Conservation (phyloP, 768 basidiomycete species). For the Termitomyces sp. region DNA sequence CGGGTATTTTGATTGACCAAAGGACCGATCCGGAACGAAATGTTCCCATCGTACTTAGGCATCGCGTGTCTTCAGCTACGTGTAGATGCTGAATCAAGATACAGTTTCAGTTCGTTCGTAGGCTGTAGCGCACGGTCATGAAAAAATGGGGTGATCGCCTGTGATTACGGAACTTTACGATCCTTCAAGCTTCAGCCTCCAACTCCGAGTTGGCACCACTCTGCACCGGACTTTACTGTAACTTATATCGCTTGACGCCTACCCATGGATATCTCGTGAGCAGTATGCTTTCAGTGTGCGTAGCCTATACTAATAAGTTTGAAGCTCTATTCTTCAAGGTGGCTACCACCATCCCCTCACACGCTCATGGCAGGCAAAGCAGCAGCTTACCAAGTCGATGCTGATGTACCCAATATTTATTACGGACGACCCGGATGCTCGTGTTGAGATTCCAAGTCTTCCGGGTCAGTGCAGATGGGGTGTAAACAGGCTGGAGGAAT, state of each 20-base stretch:
- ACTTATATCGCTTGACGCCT: no score
- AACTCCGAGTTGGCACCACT: background rate
- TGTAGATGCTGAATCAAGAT: background rate
- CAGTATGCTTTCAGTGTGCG: background rate
- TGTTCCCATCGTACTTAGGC: background rate
- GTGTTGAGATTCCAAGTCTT: constrained; percentile 69
- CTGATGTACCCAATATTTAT: constrained; percentile 99
- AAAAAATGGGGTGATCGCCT: no score
- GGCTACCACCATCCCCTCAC: constrained; percentile 92
- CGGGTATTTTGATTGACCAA: background rate
- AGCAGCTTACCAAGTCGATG: constrained; percentile 84
- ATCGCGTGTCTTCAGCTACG: background rate
- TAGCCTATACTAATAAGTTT: constrained; percentile 9
- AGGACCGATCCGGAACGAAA: background rate
- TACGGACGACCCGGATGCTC: constrained; percentile 88
- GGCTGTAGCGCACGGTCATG: background rate
- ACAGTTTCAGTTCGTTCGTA: background rate
- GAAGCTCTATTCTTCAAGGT: constrained; percentile 80
- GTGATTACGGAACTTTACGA: background rate
- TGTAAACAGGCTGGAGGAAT: constrained; percentile 84
- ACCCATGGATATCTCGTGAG: constrained; percentile 46
- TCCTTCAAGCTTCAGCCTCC: background rate
- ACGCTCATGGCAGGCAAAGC: constrained; percentile 82
- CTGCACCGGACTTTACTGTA: background rate
- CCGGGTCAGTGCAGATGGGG: constrained; percentile 95